Conservation (phyloP, 2,329 filamentous ascomycete species). For the Alternaria burnsii region DNA sequence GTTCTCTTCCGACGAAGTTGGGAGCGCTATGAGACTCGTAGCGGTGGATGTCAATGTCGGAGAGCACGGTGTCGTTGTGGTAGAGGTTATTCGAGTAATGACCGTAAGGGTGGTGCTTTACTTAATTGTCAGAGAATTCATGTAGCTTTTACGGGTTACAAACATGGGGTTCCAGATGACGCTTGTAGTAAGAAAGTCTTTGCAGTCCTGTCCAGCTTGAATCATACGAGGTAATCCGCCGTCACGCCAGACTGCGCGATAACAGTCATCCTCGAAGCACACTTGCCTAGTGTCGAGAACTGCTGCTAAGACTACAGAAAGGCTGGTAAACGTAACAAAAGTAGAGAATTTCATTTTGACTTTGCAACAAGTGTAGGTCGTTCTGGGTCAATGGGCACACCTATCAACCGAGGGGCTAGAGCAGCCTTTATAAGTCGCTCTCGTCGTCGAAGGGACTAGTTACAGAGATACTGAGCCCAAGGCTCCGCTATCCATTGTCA, state of each 20-base stretch:
- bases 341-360: conserved; percentile 37
- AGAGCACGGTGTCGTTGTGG: conserved; percentile 18
- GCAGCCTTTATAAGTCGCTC: conserved; percentile 11
- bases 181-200: conserved; percentile 37
- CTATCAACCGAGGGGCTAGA: background rate
- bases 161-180: conserved; percentile 38
- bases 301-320: conserved; percentile 23
- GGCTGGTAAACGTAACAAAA: conserved; percentile 15
- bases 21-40: background rate
- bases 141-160: background rate
- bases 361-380: conserved; percentile 7
- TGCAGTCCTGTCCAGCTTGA: conserved; percentile 30
- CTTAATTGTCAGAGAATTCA: background rate
- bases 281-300: conserved; percentile 29
- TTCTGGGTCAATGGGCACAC: conserved; percentile 1
- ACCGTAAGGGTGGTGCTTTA: conserved; percentile 21
- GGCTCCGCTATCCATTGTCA: background rate
- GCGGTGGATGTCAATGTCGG: conserved; percentile 1
- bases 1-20: background rate
- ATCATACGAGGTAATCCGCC: conserved; percentile 21
- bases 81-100: conserved; percentile 16
- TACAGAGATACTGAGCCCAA: background rate
- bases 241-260: conserved; percentile 35
- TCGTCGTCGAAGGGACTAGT: background rate
- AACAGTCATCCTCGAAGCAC: conserved; percentile 37